Conservation (phyloP, 768 basidiomycete species). For the Pholiota microspora region DNA sequence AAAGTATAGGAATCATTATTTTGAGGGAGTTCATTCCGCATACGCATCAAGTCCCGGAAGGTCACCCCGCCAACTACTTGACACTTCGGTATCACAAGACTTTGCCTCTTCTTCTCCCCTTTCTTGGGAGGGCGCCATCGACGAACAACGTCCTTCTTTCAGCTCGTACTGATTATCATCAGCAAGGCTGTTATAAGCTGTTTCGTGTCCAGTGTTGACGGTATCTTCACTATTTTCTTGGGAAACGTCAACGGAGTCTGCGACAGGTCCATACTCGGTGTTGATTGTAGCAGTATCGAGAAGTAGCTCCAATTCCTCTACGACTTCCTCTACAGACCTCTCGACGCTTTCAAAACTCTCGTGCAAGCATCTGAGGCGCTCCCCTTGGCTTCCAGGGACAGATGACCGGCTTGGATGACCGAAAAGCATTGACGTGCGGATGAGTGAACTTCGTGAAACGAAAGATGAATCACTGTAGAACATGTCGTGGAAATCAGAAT, state of each 20-base stretch:
- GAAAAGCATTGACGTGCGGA: neutral
- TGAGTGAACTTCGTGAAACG: conserved; percentile 9
- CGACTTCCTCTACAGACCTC: conserved; percentile 6
- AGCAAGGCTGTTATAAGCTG: neutral
- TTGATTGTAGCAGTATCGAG: conserved; percentile 3
- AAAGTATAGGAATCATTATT: too few relatives aligned
- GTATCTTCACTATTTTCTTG: neutral
- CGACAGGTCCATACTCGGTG: neutral
- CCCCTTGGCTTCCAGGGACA: neutral
- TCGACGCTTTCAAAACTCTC: conserved; percentile 11
- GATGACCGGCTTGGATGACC: neutral
- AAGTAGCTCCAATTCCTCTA: conserved; percentile 6
- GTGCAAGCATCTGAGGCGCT: conserved; percentile 1
- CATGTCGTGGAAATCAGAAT: conserved; percentile 13
- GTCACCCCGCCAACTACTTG: conserved; percentile 10
- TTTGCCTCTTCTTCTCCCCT: neutral
- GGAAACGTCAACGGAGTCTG: neutral
- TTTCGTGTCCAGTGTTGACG: neutral
- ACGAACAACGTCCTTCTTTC: neutral
- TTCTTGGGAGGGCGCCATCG: neutral
- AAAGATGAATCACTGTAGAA: conserved; percentile 10
- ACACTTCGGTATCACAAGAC: conserved; percentile 1
- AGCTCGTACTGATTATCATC: neutral
- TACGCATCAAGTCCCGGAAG: conserved; percentile 8
- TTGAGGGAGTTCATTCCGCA: neutral